phyloP scores from a whole-genome alignment of 345 rosid genomes.

The Citrus reticulata region DNA sequence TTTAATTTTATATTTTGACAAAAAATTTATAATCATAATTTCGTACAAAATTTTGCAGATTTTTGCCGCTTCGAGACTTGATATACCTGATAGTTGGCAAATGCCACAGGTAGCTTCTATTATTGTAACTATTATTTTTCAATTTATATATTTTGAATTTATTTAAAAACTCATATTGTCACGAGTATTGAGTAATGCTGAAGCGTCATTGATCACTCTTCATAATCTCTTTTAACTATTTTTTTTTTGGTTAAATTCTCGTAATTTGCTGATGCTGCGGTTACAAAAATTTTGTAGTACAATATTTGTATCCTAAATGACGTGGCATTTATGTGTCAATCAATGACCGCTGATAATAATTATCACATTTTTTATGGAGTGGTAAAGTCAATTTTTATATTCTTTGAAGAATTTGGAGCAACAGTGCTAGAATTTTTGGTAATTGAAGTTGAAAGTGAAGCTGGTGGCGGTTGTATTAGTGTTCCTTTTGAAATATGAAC shows the following conservation, averaged over 20 bases:
- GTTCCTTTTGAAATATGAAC: background rate
- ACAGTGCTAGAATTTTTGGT: background rate
- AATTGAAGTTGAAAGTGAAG: background rate
- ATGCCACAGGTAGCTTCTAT: slow-evolving; percentile 81
- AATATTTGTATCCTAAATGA: no score
- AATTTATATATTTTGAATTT: background rate
- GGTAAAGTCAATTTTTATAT: no score
- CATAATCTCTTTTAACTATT: no score
- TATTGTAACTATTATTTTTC: background rate
- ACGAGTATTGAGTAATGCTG: no score
- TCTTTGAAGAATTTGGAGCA: background rate
- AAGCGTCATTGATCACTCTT: no score
- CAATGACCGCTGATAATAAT: no score
- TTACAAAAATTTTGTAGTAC: no score
- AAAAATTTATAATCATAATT: background rate
- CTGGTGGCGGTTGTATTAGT: background rate
- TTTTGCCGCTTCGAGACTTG: slow-evolving; percentile 87
- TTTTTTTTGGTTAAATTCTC: no score
- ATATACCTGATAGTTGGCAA: slow-evolving; percentile 86
- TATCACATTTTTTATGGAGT: no score
- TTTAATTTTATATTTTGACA: background rate
- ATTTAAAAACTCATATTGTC: background rate
- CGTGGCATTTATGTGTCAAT: no score
- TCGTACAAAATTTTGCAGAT: slow-evolving; percentile 37
- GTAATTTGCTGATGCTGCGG: no score